A percentile compares a stretch with the other conserved stretches of the same genome.
Conservation (phyloP, 1,284 basidiomycete genomes). For the Trichosporon ovoides region DNA sequence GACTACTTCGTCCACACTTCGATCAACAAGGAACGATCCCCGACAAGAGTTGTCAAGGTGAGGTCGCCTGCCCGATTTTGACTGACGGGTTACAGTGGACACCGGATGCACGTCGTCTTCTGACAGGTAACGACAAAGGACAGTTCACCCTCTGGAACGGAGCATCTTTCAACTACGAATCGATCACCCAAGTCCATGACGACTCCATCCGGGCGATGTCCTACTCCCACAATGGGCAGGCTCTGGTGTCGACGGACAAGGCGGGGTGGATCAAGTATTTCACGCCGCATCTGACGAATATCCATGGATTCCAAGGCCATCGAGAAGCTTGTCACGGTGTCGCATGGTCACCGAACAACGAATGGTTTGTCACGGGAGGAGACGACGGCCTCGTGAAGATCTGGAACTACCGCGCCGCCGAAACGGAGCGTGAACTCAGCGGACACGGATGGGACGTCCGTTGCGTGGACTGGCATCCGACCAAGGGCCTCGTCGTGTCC, state of each 20-base stretch:
- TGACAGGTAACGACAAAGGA: constrained; percentile 93
- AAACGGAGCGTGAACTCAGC: constrained; percentile 77
- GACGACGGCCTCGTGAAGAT: constrained; percentile 92
- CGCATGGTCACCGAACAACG: constrained; percentile 86
- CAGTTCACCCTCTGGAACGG: constrained; percentile 99
- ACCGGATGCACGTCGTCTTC: constrained; percentile 82
- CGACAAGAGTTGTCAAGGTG: constrained; percentile 88
- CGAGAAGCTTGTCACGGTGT: constrained; percentile 84
- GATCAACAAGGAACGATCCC: constrained; percentile 96
- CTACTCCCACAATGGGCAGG: constrained; percentile 86
- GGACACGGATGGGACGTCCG: constrained; percentile 99
- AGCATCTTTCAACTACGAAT: constrained; percentile 98
- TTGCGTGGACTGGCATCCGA: constrained; percentile 97
- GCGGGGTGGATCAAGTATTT: constrained; percentile 96
- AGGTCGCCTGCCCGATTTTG: constrained; percentile 39
- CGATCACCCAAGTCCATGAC: constrained; percentile 96
- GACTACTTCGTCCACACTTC: constrained; percentile 97
- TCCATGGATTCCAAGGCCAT: constrained; percentile 87
- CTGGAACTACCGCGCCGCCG: constrained; percentile 89
- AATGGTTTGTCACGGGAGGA: constrained; percentile 84
- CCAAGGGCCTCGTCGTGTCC: constrained; percentile 86
- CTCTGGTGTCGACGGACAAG: constrained; percentile 88
- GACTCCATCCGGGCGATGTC: constrained; percentile 82
- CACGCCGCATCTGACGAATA: constrained; percentile 96
- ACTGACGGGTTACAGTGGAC: constrained; percentile 66